A percentile compares a stretch with the other conserved stretches of the same genome.
Evolutionary conservation across 805 yeast species (phyloP).

Genomic region (Candida michaelii): DNA sequence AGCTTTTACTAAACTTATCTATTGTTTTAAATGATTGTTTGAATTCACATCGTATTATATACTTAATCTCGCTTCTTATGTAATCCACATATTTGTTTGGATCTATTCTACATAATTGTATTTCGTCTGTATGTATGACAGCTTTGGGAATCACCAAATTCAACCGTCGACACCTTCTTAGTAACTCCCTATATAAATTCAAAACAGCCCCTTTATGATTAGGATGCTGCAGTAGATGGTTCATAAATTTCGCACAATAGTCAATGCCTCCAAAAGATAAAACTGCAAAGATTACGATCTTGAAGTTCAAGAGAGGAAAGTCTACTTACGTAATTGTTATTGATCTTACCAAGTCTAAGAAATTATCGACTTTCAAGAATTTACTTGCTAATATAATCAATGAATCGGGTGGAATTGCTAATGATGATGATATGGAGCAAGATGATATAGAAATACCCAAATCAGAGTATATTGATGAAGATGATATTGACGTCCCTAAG

Average conservation of each 20-base stretch:
- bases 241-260: constrained; percentile 1
- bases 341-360: constrained; percentile 14
- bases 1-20: background rate
- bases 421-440: constrained; percentile 23
- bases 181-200: constrained; percentile 13
- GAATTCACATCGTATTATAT: constrained; percentile 7
- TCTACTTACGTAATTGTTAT: constrained; percentile 32
- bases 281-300: constrained; percentile 19
- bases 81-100: constrained; percentile 8
- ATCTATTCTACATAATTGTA: background rate
- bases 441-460: constrained; percentile 37
- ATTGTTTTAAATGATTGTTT: background rate
- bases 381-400: constrained; percentile 40
- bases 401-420: constrained; percentile 47
- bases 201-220: constrained; percentile 10
- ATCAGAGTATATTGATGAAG: constrained; percentile 28
- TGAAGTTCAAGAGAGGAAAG: constrained; percentile 36
- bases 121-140: background rate
- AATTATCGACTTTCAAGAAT: constrained; percentile 17
- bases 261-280: constrained; percentile 6
- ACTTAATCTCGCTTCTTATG: constrained; percentile 7
- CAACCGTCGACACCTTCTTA: constrained; percentile 9
- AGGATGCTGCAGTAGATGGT: constrained; percentile 5
- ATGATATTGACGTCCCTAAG: constrained; percentile 37
- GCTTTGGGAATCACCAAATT: background rate